These are phyloP conservation scores for Plasmodium gonderi DNA, from an alignment of 169 alveolate species.

Conservation along the genomic window DNA sequence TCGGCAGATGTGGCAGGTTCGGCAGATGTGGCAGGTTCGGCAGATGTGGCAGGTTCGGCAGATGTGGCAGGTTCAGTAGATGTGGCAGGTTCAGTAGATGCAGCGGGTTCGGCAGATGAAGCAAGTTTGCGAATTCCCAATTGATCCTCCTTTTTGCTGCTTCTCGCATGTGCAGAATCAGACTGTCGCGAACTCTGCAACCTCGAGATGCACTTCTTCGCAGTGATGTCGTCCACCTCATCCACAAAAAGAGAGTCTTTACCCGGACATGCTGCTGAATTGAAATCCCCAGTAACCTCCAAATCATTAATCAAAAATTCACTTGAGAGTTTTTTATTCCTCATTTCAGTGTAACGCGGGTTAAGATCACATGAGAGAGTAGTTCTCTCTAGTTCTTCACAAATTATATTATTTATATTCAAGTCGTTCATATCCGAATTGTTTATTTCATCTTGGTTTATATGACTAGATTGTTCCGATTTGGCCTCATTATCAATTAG, in stretches of 20 bases:
- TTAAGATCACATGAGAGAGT: background rate
- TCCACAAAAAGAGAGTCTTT: conserved; percentile 26
- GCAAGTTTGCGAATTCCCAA: no score
- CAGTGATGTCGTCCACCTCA: conserved; percentile 38
- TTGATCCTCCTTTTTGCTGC: background rate
- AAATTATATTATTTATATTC: conserved; percentile 18
- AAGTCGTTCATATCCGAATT: conserved; percentile 6
- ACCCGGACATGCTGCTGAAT: background rate
- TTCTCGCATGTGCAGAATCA: background rate
- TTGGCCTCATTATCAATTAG: background rate
- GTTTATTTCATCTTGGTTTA: background rate
- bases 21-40: no score
- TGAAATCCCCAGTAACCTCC: background rate
- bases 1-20: no score
- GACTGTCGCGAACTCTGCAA: background rate
- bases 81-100: no score
- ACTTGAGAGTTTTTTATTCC: conserved; percentile 7
- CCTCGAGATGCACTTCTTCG: conserved; percentile 56
- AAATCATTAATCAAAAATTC: conserved; percentile 51
- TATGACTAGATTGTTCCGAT: background rate
- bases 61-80: no score
- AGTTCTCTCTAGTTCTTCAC: conserved; percentile 20
- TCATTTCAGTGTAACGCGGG: conserved; percentile 1
- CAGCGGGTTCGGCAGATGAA: no score
- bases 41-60: no score